These are phyloP conservation scores for Fusarium staphyleae DNA, from an alignment of 2,329 filamentous ascomycete species.

Conservation along the genomic window DNA sequence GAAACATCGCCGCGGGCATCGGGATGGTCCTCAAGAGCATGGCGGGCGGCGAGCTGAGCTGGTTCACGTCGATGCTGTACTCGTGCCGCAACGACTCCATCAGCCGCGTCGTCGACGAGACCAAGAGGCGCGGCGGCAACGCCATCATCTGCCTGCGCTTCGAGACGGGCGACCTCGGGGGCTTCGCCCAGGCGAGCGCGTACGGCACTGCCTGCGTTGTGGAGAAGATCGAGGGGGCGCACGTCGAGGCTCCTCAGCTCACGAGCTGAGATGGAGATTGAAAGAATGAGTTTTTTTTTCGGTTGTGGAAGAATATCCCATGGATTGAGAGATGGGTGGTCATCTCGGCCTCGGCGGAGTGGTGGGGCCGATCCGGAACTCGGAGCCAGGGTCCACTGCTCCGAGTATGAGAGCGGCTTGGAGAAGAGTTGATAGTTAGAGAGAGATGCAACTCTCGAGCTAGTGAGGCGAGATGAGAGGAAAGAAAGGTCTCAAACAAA, in stretches of 20 bases:
- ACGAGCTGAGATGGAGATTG: not conserved
- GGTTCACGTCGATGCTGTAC: constrained; percentile 67
- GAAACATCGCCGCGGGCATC: constrained; percentile 64
- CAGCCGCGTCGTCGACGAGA: constrained; percentile 61
- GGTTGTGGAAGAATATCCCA: too few relatives aligned
- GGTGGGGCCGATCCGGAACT: too few relatives aligned
- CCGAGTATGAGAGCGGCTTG: too few relatives aligned
- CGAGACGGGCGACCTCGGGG: constrained; percentile 61
- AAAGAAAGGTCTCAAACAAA: too few relatives aligned
- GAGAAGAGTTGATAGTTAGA: too few relatives aligned
- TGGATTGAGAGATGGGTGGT: too few relatives aligned
- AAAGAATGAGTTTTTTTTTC: not conserved
- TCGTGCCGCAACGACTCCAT: constrained; percentile 66
- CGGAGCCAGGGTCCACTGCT: too few relatives aligned
- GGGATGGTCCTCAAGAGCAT: constrained; percentile 64
- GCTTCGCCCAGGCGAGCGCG: constrained; percentile 65
- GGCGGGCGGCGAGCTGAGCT: constrained; percentile 64
- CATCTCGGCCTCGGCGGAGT: too few relatives aligned
- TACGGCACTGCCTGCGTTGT: constrained; percentile 67
- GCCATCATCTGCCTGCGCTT: constrained; percentile 66
- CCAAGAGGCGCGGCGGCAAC: constrained; percentile 64
- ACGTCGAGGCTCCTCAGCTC: constrained; percentile 41
- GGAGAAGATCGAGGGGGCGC: constrained; percentile 58
- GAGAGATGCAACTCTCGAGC: too few relatives aligned
- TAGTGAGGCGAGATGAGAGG: too few relatives aligned